Evolutionary conservation across 2,329 filamentous ascomycete genomes (phyloP).

Genomic region (Trichoderma sp.): DNA sequence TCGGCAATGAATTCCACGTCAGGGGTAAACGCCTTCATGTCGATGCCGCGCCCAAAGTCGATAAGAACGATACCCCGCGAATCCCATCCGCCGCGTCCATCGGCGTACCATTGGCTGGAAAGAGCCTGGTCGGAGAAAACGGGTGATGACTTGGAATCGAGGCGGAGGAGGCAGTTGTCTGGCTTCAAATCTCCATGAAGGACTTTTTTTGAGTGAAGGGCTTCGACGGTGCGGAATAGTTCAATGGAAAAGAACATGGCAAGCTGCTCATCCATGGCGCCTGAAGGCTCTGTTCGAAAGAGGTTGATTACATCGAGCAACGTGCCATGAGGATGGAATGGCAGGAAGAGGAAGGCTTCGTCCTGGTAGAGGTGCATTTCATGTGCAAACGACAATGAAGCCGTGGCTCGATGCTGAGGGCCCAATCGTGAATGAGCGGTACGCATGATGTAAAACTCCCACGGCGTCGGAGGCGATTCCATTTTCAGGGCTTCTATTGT

Average conservation of each 20-base stretch:
- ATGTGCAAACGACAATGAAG: slow-evolving; percentile 78
- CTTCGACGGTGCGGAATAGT: slow-evolving; percentile 84
- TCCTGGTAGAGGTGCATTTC: slow-evolving; percentile 90
- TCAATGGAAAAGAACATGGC: slow-evolving; percentile 97
- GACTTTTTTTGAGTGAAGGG: slow-evolving; percentile 73
- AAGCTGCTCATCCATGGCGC: slow-evolving; percentile 82
- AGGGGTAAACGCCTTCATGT: slow-evolving; percentile 79
- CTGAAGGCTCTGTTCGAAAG: slow-evolving; percentile 67
- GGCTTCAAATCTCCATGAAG: slow-evolving; percentile 93
- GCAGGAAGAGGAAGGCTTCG: slow-evolving; percentile 85
- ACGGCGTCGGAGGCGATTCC: slow-evolving; percentile 81
- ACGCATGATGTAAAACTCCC: slow-evolving; percentile 97
- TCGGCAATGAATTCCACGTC: slow-evolving; percentile 85
- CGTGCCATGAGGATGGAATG: slow-evolving; percentile 85
- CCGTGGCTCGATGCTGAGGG: slow-evolving; percentile 64
- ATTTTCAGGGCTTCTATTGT: slow-evolving; percentile 86
- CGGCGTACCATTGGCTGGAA: slow-evolving; percentile 64
- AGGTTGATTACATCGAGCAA: slow-evolving; percentile 92
- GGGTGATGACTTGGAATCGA: slow-evolving; percentile 49
- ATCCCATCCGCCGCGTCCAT: slow-evolving; percentile 75
- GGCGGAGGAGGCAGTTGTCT: slow-evolving; percentile 89
- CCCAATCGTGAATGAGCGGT: slow-evolving; percentile 74
- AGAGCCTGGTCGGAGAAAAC: slow-evolving; percentile 41
- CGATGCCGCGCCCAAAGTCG: slow-evolving; percentile 91
- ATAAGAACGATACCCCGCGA: slow-evolving; percentile 81